A percentile compares a stretch with the other conserved stretches of the same genome.
Conservation (phyloP, 1,284 basidiomycete genomes). For the Afroboletus lepidellus region DNA sequence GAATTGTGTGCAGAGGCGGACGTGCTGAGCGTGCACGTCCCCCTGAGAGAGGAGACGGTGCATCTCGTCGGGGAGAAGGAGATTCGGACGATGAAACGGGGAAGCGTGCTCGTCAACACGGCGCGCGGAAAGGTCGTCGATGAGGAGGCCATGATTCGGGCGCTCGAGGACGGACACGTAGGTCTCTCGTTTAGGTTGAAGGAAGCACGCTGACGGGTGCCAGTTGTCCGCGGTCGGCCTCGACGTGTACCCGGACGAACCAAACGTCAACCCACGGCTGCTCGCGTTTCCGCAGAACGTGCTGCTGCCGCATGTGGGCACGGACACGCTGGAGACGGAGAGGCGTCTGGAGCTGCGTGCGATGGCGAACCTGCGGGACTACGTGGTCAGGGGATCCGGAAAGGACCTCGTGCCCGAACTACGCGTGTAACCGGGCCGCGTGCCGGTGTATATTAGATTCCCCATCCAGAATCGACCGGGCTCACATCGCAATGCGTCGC, state of each 20-base stretch:
- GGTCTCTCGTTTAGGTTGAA: not conserved
- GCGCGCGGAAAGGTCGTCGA: slow-evolving; percentile 88
- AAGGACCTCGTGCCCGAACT: slow-evolving; percentile 65
- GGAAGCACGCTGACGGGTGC: not conserved
- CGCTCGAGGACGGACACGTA: slow-evolving; percentile 84
- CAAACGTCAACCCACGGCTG: slow-evolving; percentile 76
- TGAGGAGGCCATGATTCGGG: slow-evolving; percentile 81
- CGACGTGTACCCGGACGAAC: slow-evolving; percentile 90
- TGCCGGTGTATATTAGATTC: too few species aligned
- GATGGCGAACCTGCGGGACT: slow-evolving; percentile 67
- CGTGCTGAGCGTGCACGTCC: slow-evolving; percentile 76
- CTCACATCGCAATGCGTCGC: slow-evolving; percentile 18
- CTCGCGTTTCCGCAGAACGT: slow-evolving; percentile 81
- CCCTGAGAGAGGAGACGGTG: slow-evolving; percentile 70
- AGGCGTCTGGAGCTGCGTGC: slow-evolving; percentile 80
- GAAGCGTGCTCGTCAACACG: slow-evolving; percentile 84
- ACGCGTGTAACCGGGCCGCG: not conserved
- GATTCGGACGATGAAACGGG: slow-evolving; percentile 79
- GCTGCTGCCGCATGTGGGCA: slow-evolving; percentile 87
- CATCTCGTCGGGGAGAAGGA: slow-evolving; percentile 75
- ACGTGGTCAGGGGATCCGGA: slow-evolving; percentile 58
- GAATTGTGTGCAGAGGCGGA: slow-evolving; percentile 75
- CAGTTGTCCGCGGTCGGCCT: slow-evolving; percentile 82
- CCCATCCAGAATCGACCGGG: too few species aligned
- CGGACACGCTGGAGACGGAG: slow-evolving; percentile 78